Evolutionary conservation across 169 alveolate genomes (phyloP), one percentile per base, ranked within the genome.

Genomic region (Amoebophrya sp.): DNA sequence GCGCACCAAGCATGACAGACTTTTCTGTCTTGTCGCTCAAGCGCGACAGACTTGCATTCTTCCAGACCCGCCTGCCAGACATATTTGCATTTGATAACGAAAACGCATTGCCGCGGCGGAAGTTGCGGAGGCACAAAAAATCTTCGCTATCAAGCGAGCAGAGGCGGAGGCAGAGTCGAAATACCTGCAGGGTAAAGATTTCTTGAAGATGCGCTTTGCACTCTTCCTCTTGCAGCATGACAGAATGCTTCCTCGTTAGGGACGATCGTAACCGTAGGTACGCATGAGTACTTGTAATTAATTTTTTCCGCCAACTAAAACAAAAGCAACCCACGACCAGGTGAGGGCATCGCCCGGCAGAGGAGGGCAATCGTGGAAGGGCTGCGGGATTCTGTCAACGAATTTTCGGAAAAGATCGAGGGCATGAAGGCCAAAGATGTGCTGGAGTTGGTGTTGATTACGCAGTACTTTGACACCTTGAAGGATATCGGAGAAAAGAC

Each of bases 301-400:
- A n/a, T n/a, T n/a, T n/a, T n/a, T n/a, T n/a, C n/a, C n/a, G n/a
- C n/a, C n/a, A n/a, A n/a, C n/a, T n/a, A n/a, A n/a, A n/a, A n/a
- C n/a, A n/a, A n/a, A n/a, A n/a, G n/a, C n/a, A n/a, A n/a, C n/a
- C n/a, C n/a, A 12, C 66, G 29, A 47, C 18, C 91, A 39, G 94
- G 94, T 18, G 90, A 92, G 40, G 94, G 94, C 25, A 90, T 92
- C 10, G 94, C 94, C 2, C 92, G 94, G 41, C 94, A 92, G 66
- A 54, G 94, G 33, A 35, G 88, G 14, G 94, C 94, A 0, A 92
- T 92, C 39, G 91, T 92, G 0, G 94, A 92, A 10, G 94, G 94
- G 12, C 91, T 92, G 35, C 54, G 91, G 1, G 94, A 77, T 32
- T 35, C 77, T 40, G 94, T 92, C 29, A 40, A 77, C 47, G 94